A percentile compares a stretch with the other conserved stretches of the same genome.
Conservation (phyloP, 148 eudicot genomes). For the Gaultheria prostrata region DNA sequence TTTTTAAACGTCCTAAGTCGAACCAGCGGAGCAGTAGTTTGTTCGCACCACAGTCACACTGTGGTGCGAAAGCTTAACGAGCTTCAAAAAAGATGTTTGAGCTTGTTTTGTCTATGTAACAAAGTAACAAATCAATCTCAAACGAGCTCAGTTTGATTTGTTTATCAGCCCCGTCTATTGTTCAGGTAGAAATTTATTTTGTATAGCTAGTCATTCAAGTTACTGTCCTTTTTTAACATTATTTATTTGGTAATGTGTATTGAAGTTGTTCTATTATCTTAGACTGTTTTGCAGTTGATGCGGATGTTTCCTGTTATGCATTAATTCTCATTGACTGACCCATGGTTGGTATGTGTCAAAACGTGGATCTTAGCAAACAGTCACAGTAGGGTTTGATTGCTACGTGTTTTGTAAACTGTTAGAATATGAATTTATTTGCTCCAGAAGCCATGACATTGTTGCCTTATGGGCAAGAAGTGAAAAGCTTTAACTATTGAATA, state of each 20-base stretch:
- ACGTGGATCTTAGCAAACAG: not conserved
- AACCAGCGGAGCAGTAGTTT: too few species aligned
- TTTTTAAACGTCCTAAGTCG: too few species aligned
- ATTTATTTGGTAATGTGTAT: not conserved
- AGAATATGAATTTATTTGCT: not conserved
- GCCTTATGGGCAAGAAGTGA: not conserved
- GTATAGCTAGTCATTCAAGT: not conserved
- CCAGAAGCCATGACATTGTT: not conserved
- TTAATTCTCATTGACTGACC: not conserved
- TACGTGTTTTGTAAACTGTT: not conserved
- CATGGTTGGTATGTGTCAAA: not conserved
- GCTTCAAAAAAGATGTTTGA: too few species aligned
- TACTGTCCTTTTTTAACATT: not conserved
- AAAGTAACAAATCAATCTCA: too few species aligned
- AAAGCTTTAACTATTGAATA: too few species aligned
- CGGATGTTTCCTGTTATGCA: not conserved
- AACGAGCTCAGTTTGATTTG: too few species aligned
- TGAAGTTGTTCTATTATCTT: not conserved
- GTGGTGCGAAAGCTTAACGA: too few species aligned
- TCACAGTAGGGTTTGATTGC: not conserved
- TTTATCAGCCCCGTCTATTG: too few species aligned
- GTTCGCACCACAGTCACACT: too few species aligned
- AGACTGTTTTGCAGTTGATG: not conserved
- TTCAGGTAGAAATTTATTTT: too few species aligned
- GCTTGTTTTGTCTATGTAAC: too few species aligned